phyloP scores from a whole-genome alignment of 2,329 filamentous ascomycete genomes.

The Colletotrichum sp. region DNA sequence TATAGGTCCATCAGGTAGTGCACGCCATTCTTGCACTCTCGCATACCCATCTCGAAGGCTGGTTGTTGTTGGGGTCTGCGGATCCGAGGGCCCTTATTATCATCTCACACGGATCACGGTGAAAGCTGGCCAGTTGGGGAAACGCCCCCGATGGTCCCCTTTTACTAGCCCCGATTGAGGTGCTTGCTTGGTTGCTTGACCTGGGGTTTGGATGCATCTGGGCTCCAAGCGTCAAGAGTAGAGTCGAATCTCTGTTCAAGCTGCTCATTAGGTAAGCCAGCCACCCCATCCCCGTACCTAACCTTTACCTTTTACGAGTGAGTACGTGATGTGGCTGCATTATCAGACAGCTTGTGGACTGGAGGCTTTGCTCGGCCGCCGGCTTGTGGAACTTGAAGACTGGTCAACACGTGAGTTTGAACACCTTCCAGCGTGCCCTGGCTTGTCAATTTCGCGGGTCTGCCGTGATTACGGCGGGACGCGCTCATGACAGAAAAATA shows the following conservation, averaged over 20 bases:
- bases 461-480: slow-evolving; percentile 2
- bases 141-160: background rate
- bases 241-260: background rate
- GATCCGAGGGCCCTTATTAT: background rate
- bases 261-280: background rate
- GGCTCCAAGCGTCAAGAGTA: background rate
- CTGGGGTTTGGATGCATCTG: background rate
- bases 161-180: background rate
- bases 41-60: background rate
- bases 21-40: background rate
- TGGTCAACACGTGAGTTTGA: background rate
- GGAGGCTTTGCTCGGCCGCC: background rate
- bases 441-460: slow-evolving; percentile 9
- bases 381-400: background rate
- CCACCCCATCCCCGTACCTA: background rate
- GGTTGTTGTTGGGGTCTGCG: background rate
- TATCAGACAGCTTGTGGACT: background rate
- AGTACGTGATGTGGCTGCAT: background rate
- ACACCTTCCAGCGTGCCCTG: background rate
- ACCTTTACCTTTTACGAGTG: background rate
- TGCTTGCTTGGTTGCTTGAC: background rate
- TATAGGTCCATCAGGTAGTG: background rate
- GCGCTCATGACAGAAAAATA: background rate
- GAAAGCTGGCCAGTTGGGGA: background rate
- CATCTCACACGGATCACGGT: background rate